Evolutionary conservation across 495 filamentous ascomycete species (phyloP).

Genomic region (Tuber calosporum): DNA sequence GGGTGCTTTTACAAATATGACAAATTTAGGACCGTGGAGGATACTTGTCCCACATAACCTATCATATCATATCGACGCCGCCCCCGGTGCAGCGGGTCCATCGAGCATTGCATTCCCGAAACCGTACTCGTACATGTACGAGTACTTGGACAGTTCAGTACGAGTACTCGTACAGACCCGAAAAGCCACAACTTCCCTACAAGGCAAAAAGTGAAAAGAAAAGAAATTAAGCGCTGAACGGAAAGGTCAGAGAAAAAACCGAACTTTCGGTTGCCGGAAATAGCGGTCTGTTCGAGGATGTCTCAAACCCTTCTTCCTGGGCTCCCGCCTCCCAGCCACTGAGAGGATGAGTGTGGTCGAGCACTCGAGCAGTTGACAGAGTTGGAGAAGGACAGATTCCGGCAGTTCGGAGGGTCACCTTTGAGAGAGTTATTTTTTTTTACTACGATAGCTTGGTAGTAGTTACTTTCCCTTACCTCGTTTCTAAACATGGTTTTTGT

Average conservation of each 20-base stretch:
- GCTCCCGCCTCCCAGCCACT: neutral
- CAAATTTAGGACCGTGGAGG: neutral
- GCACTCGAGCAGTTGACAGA: neutral
- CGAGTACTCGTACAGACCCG: neutral
- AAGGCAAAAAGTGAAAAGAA: constrained; percentile 1
- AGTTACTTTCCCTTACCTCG: neutral
- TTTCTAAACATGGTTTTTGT: neutral
- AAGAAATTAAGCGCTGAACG: neutral
- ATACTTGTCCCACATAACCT: neutral
- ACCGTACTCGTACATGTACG: neutral
- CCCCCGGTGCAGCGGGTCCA: constrained; percentile 1
- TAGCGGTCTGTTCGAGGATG: constrained; percentile 2
- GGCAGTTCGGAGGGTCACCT: neutral
- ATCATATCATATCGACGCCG: constrained; percentile 2
- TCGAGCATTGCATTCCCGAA: constrained; percentile 6
- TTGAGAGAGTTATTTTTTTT: neutral
- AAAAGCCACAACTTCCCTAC: neutral
- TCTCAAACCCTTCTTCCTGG: neutral
- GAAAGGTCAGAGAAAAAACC: neutral
- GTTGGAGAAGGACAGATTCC: neutral
- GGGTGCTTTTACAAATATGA: neutral
- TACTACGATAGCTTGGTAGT: neutral
- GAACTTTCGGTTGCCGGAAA: neutral
- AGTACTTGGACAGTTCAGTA: no score
- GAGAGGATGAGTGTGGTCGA: neutral